Percentiles rank a stretch among this genome's conserved stretches.
Conservation (phyloP, 768 basidiomycete species). For the Lentinula raphanica region DNA sequence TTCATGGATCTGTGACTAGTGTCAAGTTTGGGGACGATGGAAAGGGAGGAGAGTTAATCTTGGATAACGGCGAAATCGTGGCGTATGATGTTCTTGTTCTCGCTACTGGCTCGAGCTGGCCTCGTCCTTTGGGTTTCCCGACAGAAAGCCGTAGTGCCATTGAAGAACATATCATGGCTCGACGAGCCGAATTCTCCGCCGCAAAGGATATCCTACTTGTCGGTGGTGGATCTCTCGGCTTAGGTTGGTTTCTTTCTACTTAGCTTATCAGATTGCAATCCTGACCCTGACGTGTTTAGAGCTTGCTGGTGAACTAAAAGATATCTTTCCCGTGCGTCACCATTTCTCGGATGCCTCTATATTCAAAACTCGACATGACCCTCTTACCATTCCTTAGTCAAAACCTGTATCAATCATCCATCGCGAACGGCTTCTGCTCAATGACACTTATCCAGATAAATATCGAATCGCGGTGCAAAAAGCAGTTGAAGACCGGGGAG, state of each 20-base stretch:
- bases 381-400: background rate
- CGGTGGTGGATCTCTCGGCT: conserved; percentile 53
- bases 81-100: conserved; percentile 54
- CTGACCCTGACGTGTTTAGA: conserved; percentile 13
- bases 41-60: conserved; percentile 35
- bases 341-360: background rate
- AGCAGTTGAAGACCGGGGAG: conserved; percentile 26
- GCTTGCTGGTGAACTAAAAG: conserved; percentile 18
- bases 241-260: conserved; percentile 27
- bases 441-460: conserved; percentile 36
- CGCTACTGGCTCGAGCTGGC: conserved; percentile 53
- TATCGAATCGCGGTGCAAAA: conserved; percentile 35
- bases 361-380: background rate
- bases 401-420: conserved; percentile 44
- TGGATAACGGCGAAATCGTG: conserved; percentile 47
- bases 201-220: conserved; percentile 44
- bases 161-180: conserved; percentile 18
- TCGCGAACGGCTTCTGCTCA: conserved; percentile 34
- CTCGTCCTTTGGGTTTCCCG: conserved; percentile 44
- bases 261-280: background rate
- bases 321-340: conserved; percentile 13
- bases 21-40: conserved; percentile 20
- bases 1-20: conserved; percentile 34
- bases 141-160: conserved; percentile 16
- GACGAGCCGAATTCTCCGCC: conserved; percentile 28